Conservation (phyloP, 805 yeast species). For the Kazachstania taianensis region DNA sequence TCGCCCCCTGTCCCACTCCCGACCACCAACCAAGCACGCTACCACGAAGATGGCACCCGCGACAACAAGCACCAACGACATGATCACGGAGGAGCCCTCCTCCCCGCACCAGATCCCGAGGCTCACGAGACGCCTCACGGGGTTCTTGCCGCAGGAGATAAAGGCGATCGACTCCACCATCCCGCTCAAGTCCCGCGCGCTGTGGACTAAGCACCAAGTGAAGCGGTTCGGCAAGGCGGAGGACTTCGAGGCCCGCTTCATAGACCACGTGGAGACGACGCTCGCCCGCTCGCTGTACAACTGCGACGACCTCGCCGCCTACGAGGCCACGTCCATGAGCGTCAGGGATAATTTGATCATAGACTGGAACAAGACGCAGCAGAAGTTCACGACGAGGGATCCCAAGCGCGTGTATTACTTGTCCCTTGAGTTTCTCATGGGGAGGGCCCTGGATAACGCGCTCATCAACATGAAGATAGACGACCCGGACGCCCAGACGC, state of each 20-base stretch:
- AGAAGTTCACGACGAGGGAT: conserved; percentile 71
- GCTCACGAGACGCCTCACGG: conserved; percentile 67
- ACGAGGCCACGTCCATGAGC: conserved; percentile 75
- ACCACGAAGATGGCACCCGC: background rate
- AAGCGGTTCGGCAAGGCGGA: conserved; percentile 40
- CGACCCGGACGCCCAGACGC: conserved; percentile 4
- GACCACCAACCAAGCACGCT: background rate
- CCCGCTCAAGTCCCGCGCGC: conserved; percentile 64
- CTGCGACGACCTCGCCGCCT: conserved; percentile 87
- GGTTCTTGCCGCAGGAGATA: conserved; percentile 85
- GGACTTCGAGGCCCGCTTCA: conserved; percentile 57
- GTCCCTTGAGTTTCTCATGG: conserved; percentile 86
- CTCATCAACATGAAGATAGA: conserved; percentile 61
- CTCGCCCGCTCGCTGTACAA: conserved; percentile 87
- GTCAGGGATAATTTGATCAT: conserved; percentile 70
- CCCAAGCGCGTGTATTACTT: conserved; percentile 80
- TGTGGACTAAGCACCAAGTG: conserved; percentile 66
- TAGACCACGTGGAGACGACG: conserved; percentile 81
- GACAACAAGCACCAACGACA: conserved; percentile 14
- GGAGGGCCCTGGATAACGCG: conserved; percentile 91
- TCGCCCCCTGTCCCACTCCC: too few relatives aligned
- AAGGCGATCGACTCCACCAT: conserved; percentile 71
- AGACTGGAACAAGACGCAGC: conserved; percentile 92
- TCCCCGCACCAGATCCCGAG: conserved; percentile 35
- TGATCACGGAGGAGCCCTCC: conserved; percentile 22